phyloP scores from a whole-genome alignment of 1,284 basidiomycete genomes.

The Thelephora terrestris region DNA sequence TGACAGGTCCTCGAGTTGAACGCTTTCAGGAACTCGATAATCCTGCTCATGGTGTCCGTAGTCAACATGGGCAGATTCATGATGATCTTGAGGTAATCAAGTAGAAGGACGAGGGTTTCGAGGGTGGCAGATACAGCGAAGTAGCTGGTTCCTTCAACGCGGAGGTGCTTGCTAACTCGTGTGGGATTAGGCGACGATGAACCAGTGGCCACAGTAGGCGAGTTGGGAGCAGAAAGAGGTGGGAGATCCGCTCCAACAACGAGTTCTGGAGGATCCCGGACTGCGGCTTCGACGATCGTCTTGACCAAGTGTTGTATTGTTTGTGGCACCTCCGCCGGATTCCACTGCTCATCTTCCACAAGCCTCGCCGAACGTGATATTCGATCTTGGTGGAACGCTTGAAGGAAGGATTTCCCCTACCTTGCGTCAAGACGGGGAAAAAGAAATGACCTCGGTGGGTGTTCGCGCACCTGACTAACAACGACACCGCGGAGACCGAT shows the following conservation, averaged over 20 bases:
- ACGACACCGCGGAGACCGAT: constrained; percentile 80
- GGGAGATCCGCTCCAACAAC: constrained; percentile 17
- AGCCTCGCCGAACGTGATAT: constrained; percentile 79
- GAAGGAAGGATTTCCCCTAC: constrained; percentile 82
- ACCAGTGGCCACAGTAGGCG: constrained; percentile 11
- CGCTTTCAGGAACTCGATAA: constrained; percentile 93
- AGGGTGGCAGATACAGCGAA: constrained; percentile 83
- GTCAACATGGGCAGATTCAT: constrained; percentile 84
- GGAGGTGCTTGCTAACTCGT: constrained; percentile 55
- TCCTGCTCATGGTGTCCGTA: constrained; percentile 87
- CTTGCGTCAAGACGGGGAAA: not conserved
- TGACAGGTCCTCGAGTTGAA: constrained; percentile 99
- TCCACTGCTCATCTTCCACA: constrained; percentile 90
- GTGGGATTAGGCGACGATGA: constrained; percentile 22
- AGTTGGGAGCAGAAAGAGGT: constrained; percentile 18
- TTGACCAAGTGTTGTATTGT: constrained; percentile 64
- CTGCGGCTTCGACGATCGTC: constrained; percentile 72
- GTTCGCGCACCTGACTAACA: constrained; percentile 57
- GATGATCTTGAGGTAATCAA: constrained; percentile 85
- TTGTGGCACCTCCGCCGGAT: constrained; percentile 64
- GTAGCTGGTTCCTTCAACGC: constrained; percentile 77
- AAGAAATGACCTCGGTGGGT: constrained; percentile 8
- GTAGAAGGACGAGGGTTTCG: constrained; percentile 64
- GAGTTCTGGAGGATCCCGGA: constrained; percentile 71
- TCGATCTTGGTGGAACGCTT: constrained; percentile 76